Conservation (phyloP, 164 flowering plant genomes). For the Protea cynaroides region DNA sequence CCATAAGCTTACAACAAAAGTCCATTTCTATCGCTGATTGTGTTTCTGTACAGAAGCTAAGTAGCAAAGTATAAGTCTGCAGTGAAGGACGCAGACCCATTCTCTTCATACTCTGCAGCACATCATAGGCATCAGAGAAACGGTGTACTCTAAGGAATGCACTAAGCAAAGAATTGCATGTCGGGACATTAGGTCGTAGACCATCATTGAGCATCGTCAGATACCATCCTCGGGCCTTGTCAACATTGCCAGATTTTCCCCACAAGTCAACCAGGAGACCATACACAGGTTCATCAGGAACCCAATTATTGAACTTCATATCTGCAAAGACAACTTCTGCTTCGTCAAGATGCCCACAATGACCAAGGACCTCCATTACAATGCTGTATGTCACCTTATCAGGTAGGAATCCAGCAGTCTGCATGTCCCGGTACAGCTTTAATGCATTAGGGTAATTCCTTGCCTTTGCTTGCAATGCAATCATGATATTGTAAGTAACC, state of each 20-base stretch:
- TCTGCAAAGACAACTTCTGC: constrained; percentile 78
- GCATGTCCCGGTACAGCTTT: constrained; percentile 79
- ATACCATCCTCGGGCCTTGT: constrained; percentile 86
- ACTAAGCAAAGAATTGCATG: constrained; percentile 89
- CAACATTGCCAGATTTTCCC: constrained; percentile 86
- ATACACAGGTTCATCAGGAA: constrained; percentile 94
- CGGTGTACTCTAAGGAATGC: constrained; percentile 74
- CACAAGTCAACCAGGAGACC: constrained; percentile 95
- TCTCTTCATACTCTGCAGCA: constrained; percentile 66
- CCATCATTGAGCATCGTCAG: constrained; percentile 84
- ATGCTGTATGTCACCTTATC: constrained; percentile 94
- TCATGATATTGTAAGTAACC: constrained; percentile 94
- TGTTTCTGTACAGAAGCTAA: constrained; percentile 86
- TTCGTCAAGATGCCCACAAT: constrained; percentile 85
- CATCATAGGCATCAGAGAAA: constrained; percentile 60
- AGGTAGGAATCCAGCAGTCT: constrained; percentile 79
- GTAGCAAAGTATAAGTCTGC: constrained; percentile 88
- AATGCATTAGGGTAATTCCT: constrained; percentile 72
- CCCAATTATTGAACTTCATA: constrained; percentile 71
- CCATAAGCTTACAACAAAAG: constrained; percentile 74
- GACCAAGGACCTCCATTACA: constrained; percentile 98
- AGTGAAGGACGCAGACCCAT: constrained; percentile 72
- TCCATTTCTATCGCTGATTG: constrained; percentile 52
- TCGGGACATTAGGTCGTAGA: constrained; percentile 84
- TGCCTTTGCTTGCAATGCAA: constrained; percentile 89